These are phyloP conservation scores for Pseudisothecium myosuroides DNA, from an alignment of 225 moss, liverwort and hornwort species.

Conservation along the genomic window DNA sequence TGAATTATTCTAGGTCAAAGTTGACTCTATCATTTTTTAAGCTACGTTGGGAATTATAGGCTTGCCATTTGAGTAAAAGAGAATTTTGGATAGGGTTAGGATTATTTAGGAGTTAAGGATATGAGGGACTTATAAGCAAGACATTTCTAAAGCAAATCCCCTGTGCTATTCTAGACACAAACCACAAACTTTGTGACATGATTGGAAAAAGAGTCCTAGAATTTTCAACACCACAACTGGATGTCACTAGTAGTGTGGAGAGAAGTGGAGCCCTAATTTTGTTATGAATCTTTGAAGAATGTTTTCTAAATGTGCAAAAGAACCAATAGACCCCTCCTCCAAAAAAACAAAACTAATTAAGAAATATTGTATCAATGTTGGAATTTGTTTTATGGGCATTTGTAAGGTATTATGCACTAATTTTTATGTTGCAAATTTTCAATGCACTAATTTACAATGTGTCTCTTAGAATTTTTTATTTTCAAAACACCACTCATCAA, in stretches of 20 bases:
- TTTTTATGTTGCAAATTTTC: neutral
- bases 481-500: neutral
- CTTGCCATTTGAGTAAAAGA: neutral
- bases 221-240: neutral
- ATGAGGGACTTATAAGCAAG: neutral
- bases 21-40: neutral
- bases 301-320: neutral
- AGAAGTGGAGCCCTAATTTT: accelerated
- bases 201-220: accelerated
- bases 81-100: neutral
- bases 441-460: neutral
- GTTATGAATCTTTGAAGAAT: neutral
- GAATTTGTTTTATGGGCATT: neutral
- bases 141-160: accelerated
- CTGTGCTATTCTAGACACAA: accelerated
- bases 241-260: accelerated
- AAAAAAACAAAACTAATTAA: too few species aligned
- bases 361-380: neutral
- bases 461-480: neutral
- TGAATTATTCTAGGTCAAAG: neutral
- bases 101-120: neutral
- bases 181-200: neutral
- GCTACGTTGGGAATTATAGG: too few species aligned
- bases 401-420: neutral
- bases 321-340: accelerated